phyloP scores from a whole-genome alignment of 106 monocot genomes.

The Agapanthus africanus region DNA sequence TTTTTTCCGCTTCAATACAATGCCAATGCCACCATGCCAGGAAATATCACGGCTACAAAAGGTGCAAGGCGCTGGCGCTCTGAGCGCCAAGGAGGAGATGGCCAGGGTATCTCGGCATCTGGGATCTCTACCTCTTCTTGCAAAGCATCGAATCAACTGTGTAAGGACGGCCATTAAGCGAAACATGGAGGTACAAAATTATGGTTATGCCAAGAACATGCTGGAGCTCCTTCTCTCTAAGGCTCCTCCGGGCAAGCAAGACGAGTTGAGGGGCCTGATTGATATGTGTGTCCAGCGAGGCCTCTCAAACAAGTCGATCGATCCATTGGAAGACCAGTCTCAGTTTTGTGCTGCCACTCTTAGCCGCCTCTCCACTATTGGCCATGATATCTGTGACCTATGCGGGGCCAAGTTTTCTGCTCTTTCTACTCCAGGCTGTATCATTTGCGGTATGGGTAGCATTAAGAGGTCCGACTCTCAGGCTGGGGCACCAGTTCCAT shows the following conservation, averaged over 20 bases:
- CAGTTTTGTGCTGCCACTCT: slow-evolving; percentile 94
- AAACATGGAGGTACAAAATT: slow-evolving; percentile 99
- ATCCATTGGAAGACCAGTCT: slow-evolving; percentile 82
- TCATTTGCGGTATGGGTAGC: slow-evolving; percentile 97
- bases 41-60: slow-evolving; percentile 87
- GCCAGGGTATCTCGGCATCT: slow-evolving; percentile 90
- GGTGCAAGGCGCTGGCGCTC: slow-evolving; percentile 62
- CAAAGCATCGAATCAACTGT: slow-evolving; percentile 94
- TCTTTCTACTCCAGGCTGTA: slow-evolving; percentile 79
- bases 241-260: slow-evolving; percentile 86
- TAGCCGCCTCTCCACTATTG: slow-evolving; percentile 82
- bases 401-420: slow-evolving; percentile 92
- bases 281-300: slow-evolving; percentile 87
- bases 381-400: slow-evolving; percentile 73
- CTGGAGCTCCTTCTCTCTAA: slow-evolving; percentile 86
- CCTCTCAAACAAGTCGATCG: slow-evolving; percentile 76
- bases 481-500: slow-evolving; percentile 54
- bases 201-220: slow-evolving; percentile 72
- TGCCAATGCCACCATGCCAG: too few relatives aligned
- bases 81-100: slow-evolving; percentile 97
- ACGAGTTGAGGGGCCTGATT: slow-evolving; percentile 78
- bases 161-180: slow-evolving; percentile 88
- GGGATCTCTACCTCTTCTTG: slow-evolving; percentile 74
- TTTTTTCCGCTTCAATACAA: neutral
- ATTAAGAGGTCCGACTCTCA: slow-evolving; percentile 87